Percentiles rank a stretch among this genome's conserved stretches.
Evolutionary conservation across 1,284 basidiomycete species (phyloP).

Genomic region (Paramarasmius palmivorus): DNA sequence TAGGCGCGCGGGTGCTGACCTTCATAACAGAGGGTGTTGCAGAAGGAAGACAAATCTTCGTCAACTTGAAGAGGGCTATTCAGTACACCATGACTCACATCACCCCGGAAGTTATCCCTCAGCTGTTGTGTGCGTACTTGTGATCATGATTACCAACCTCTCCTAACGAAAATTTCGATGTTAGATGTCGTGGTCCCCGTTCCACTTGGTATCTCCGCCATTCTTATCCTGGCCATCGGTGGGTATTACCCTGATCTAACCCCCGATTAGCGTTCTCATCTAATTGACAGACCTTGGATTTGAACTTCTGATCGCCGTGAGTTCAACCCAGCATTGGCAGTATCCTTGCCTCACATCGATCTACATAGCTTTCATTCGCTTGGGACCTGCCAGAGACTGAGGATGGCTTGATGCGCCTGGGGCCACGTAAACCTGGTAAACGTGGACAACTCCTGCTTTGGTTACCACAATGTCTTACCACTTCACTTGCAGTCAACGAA

Average conservation of each 20-base stretch:
- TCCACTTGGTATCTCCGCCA: slow-evolving; percentile 68
- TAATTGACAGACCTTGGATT: slow-evolving; percentile 58
- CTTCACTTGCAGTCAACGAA: slow-evolving; percentile 42
- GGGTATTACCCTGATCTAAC: slow-evolving; percentile 18
- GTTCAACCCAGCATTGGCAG: not conserved
- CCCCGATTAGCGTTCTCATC: slow-evolving; percentile 4
- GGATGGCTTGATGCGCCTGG: slow-evolving; percentile 66
- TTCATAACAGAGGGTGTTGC: slow-evolving; percentile 49
- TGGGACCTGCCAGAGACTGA: slow-evolving; percentile 69
- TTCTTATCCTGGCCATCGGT: slow-evolving; percentile 71
- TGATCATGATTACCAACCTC: slow-evolving; percentile 64
- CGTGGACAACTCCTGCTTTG: no score
- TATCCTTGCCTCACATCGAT: no score
- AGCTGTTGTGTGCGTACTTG: slow-evolving; percentile 33
- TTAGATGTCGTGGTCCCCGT: slow-evolving; percentile 66
- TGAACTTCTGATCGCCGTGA: slow-evolving; percentile 62
- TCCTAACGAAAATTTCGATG: not conserved
- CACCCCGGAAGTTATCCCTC: no score
- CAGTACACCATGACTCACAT: slow-evolving; percentile 39
- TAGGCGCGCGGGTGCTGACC: slow-evolving; percentile 2
- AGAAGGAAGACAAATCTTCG: slow-evolving; percentile 68
- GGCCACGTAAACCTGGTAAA: slow-evolving; percentile 53
- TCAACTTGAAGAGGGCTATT: slow-evolving; percentile 68
- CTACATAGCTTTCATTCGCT: slow-evolving; percentile 58
- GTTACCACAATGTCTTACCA: no score